Conservation (phyloP, 176 grass and related monocot species). For the Cenchrus americanus region DNA sequence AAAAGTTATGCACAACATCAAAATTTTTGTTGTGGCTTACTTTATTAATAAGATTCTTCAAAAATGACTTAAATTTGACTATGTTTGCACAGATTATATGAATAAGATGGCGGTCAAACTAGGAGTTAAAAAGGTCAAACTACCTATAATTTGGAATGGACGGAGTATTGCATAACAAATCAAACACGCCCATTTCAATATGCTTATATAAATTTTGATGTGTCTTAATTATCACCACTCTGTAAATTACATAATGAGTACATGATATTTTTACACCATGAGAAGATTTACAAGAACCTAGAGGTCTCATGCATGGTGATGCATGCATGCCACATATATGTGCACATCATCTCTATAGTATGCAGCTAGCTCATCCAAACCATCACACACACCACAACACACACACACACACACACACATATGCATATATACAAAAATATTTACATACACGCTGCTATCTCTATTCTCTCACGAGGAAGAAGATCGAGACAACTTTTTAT, state of each 20-base stretch:
- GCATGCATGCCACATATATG: conserved; percentile 2
- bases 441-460: not conserved
- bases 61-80: too few relatives aligned
- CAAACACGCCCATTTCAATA: not conserved
- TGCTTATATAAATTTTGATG: not conserved
- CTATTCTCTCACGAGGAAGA: not conserved
- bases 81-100: too few relatives aligned
- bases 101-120: too few relatives aligned
- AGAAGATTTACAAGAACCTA: conserved; percentile 4
- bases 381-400: not conserved
- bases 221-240: not conserved
- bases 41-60: too few relatives aligned
- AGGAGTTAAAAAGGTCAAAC: too few relatives aligned
- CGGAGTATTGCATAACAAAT: too few relatives aligned
- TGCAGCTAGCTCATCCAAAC: not conserved
- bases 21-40: too few relatives aligned
- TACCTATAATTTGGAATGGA: too few relatives aligned
- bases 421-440: not conserved
- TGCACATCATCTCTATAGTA: not conserved
- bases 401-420: not conserved
- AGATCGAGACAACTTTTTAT: conserved; percentile 12
- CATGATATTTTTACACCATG: conserved; percentile 18
- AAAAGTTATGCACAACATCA: too few relatives aligned
- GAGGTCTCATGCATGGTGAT: conserved; percentile 22
- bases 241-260: not conserved